These are phyloP conservation scores for Monosporascus sp. DNA, from an alignment of 2,329 filamentous ascomycete genomes.

Conservation along the genomic window DNA sequence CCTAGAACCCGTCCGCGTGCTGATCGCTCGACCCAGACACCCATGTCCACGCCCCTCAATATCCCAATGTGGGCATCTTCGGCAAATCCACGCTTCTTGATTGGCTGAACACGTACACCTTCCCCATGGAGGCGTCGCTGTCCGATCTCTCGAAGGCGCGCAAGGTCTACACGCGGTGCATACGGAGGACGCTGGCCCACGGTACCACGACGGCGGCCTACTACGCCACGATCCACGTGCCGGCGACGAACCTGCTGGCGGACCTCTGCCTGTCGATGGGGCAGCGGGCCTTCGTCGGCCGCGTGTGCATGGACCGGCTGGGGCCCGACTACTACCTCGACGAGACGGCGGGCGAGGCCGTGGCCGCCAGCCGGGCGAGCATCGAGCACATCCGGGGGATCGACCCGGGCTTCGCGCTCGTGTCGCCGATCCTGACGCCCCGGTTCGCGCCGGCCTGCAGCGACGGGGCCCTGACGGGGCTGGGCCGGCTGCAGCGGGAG, in stretches of 20 bases:
- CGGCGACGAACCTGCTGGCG: slow-evolving; percentile 85
- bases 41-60: slow-evolving; percentile 92
- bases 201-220: slow-evolving; percentile 95
- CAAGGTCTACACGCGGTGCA: slow-evolving; percentile 70
- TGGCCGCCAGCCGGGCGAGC: slow-evolving; percentile 51
- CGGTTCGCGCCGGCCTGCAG: slow-evolving; percentile 63
- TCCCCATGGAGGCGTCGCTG: slow-evolving; percentile 82
- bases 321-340: slow-evolving; percentile 80
- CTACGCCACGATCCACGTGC: slow-evolving; percentile 84
- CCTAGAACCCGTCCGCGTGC: slow-evolving; percentile 2
- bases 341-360: slow-evolving; percentile 52
- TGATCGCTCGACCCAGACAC: slow-evolving; percentile 60
- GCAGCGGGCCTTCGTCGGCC: slow-evolving; percentile 84
- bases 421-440: slow-evolving; percentile 77
- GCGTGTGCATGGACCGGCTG: slow-evolving; percentile 88
- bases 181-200: slow-evolving; percentile 76
- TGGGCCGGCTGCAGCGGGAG: slow-evolving; percentile 61
- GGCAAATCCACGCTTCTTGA: slow-evolving; percentile 88
- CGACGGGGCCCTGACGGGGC: slow-evolving; percentile 50
- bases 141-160: slow-evolving; percentile 56
- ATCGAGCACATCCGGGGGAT: slow-evolving; percentile 63
- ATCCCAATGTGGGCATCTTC: slow-evolving; percentile 90
- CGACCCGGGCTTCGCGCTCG: slow-evolving; percentile 60
- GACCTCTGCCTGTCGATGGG: slow-evolving; percentile 74
- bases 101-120: slow-evolving; percentile 93